These are phyloP conservation scores for Calamus simplicifolius DNA, from an alignment of 176 grass and related monocot genomes.

Conservation along the genomic window DNA sequence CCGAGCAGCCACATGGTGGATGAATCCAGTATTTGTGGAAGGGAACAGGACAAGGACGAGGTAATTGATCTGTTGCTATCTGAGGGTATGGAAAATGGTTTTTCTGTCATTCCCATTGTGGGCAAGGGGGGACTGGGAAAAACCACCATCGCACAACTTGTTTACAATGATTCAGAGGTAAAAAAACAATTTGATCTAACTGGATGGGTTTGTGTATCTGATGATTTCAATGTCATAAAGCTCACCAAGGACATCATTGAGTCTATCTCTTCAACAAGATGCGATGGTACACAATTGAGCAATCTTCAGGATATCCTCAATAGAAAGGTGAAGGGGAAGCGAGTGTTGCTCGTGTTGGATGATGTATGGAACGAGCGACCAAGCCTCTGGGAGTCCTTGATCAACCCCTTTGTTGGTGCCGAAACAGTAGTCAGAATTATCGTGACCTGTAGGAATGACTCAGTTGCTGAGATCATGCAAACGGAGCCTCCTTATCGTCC, in stretches of 20 bases:
- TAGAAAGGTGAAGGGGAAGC: neutral
- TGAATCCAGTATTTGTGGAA: slow-evolving; percentile 27
- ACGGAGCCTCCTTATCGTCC: neutral
- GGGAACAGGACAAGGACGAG: slow-evolving; percentile 18
- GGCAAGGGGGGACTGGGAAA: slow-evolving; percentile 47
- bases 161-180: slow-evolving; percentile 25
- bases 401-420: slow-evolving; percentile 3
- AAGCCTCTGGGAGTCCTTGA: slow-evolving; percentile 20
- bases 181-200: slow-evolving; percentile 10
- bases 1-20: slow-evolving; percentile 26
- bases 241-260: slow-evolving; percentile 9
- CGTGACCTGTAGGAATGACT: slow-evolving; percentile 32
- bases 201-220: slow-evolving; percentile 35
- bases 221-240: slow-evolving; percentile 27
- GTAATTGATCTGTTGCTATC: slow-evolving; percentile 13
- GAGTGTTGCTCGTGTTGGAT: slow-evolving; percentile 33
- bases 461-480: slow-evolving; percentile 21
- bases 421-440: slow-evolving; percentile 15
- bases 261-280: slow-evolving; percentile 6
- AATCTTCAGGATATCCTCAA: neutral
- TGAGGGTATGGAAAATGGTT: neutral
- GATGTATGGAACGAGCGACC: slow-evolving; percentile 24
- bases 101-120: slow-evolving; percentile 24
- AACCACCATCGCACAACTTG: slow-evolving; percentile 39
- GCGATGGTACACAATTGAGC: slow-evolving; percentile 7